phyloP scores from a whole-genome alignment of 208 protist genomes.

The Endotrypanum monterogeii region DNA sequence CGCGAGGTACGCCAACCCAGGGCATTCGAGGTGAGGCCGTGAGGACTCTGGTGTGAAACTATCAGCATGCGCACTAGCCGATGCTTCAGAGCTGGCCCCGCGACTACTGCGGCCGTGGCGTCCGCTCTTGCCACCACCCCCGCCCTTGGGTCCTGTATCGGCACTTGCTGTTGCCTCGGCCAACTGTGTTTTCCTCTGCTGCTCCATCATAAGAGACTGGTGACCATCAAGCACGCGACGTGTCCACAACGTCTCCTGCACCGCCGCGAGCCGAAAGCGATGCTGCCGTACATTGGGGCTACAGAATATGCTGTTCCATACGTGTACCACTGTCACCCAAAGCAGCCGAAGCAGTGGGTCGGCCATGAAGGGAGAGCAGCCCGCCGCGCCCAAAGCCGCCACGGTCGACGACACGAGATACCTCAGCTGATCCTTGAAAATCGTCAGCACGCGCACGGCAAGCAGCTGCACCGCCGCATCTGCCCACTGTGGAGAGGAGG shows the following conservation, averaged over 20 bases:
- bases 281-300: slow-evolving; percentile 59
- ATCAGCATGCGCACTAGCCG: not conserved
- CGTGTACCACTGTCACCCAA: slow-evolving; percentile 49
- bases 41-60: not conserved
- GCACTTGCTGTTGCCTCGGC: not conserved
- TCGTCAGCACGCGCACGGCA: slow-evolving; percentile 49
- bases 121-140: slow-evolving; percentile 11
- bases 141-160: not conserved
- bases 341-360: slow-evolving; percentile 47
- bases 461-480: slow-evolving; percentile 71
- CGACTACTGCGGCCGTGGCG: not conserved
- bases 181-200: slow-evolving; percentile 2
- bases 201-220: slow-evolving; percentile 6
- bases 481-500: slow-evolving; percentile 40
- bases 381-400: not conserved
- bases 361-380: slow-evolving; percentile 2
- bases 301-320: slow-evolving; percentile 59
- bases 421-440: slow-evolving; percentile 40
- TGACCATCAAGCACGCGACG: slow-evolving; percentile 40
- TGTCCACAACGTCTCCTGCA: slow-evolving; percentile 20
- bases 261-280: slow-evolving; percentile 34
- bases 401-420: slow-evolving; percentile 13
- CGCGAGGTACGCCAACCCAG: slow-evolving; percentile 44
- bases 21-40: slow-evolving; percentile 21
- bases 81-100: not conserved